Evolutionary conservation across 116 monocot species (phyloP), one percentile per base, ranked within the genome.

Genomic region (Trichopus zeylanicus): DNA sequence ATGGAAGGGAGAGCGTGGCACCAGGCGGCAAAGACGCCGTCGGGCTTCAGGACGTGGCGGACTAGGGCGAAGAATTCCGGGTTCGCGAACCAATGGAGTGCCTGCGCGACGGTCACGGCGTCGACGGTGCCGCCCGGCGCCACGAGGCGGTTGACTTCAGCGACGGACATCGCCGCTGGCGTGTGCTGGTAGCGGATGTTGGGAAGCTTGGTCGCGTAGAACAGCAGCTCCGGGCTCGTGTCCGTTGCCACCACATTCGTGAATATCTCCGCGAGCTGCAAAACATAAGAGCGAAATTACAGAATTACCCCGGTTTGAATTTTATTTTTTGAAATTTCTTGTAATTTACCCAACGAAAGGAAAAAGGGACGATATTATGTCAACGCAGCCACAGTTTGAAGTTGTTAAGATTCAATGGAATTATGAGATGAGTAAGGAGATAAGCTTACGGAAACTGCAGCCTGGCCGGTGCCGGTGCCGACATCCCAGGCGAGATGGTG

Each of bases 401-500:
- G n/a, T n/a, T n/a, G n/a, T 37, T 11, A 37, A 37, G 5, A 37
- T 11, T 11, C 8, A 0, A 3, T 11, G 37, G 3, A 37, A 37
- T 37, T 48, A 32, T 10, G 22, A 48, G 4, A 39, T 28, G 38
- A 8, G 53, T 5, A 25, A 49, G 32, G 39, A 10, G 12, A 19
- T 33, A 8, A 38, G 31, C 70, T 42, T 70, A 92, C 92, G 2
- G 80, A 31, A 15, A 75, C 57, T 15, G 86, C 86, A 12, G 89
- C 89, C 60, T 94, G 89, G 37, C 93, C 93, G 70, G 56, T 89
- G 38, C 85, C 93, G 59, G 93, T 93, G 76, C 80, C 89, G 54
- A 86, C 93, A 51, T 94, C 93, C 93, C 93, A 93, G 1, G 71
- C 88, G 26, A 93, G 79, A 37, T 60, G 53, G 73, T 62, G 77